A percentile compares a stretch with the other conserved stretches of the same genome.
These are phyloP conservation scores for Tulasnella sp. DNA, from an alignment of 768 basidiomycete species.

Conservation along the genomic window DNA sequence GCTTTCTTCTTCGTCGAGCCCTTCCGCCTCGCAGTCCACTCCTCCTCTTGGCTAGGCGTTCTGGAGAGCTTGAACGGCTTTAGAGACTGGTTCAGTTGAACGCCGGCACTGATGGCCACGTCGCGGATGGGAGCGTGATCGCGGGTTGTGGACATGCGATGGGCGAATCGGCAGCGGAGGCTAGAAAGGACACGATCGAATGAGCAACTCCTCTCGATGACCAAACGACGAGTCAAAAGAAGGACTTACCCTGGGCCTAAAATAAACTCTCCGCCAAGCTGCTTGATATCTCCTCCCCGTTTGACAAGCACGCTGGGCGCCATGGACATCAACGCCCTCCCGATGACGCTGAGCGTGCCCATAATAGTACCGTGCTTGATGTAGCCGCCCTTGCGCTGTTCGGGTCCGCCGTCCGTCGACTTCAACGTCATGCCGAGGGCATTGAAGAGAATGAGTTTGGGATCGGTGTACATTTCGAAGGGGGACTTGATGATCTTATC, in stretches of 20 bases:
- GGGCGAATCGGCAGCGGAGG: constrained; percentile 64
- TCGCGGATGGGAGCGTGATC: constrained; percentile 69
- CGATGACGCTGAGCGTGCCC: constrained; percentile 69
- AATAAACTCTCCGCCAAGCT: constrained; percentile 89
- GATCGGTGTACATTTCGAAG: constrained; percentile 77
- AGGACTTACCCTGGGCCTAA: constrained; percentile 58
- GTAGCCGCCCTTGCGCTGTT: constrained; percentile 51
- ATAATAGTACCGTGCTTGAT: constrained; percentile 60
- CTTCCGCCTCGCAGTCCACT: constrained; percentile 40
- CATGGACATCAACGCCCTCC: constrained; percentile 56
- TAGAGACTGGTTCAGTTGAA: not conserved
- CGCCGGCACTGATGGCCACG: constrained; percentile 61
- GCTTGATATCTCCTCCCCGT: constrained; percentile 67
- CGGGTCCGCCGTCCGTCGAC: constrained; percentile 43
- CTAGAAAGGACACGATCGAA: constrained; percentile 38
- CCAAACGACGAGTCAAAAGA: constrained; percentile 36
- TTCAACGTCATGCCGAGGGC: constrained; percentile 70
- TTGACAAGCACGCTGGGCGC: constrained; percentile 71
- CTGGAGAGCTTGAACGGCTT: not conserved
- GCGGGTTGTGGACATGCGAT: constrained; percentile 76
- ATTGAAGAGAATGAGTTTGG: constrained; percentile 60
- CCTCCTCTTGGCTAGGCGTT: constrained; percentile 34
- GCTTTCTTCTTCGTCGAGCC: constrained; percentile 34
- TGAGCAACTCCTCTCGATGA: constrained; percentile 8
- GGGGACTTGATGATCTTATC: constrained; percentile 64